Conservation (phyloP, 805 yeast genomes). For the Candida pseudofarinosa region DNA sequence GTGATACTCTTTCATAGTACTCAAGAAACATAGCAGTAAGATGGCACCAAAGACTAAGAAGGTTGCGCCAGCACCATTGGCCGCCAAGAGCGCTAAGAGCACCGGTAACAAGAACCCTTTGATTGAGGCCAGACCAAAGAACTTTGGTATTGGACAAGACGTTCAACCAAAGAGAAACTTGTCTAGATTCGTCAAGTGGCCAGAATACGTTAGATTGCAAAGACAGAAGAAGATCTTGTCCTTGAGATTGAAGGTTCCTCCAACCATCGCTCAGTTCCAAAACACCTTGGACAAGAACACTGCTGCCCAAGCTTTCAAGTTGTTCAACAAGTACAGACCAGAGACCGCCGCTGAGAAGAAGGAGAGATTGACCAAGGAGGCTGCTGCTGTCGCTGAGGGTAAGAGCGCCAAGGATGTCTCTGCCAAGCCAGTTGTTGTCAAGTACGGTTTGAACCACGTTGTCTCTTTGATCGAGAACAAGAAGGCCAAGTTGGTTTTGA, state of each 20-base stretch:
- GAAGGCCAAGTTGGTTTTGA: constrained; percentile 95
- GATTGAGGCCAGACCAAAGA: constrained; percentile 84
- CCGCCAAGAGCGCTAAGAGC: constrained; percentile 51
- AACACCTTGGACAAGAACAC: constrained; percentile 97
- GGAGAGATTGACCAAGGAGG: constrained; percentile 98
- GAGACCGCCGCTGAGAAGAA: constrained; percentile 97
- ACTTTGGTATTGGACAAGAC: constrained; percentile 95
- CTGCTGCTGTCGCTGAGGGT: constrained; percentile 98
- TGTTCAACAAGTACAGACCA: constrained; percentile 98
- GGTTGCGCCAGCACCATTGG: constrained; percentile 98
- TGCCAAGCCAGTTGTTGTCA: constrained; percentile 93
- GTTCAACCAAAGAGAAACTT: constrained; percentile 95
- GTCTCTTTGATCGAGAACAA: constrained; percentile 96
- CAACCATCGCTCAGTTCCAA: constrained; percentile 96
- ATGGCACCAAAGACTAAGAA: constrained; percentile 57
- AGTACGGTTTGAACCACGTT: constrained; percentile 99
- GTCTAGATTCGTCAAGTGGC: constrained; percentile 98
- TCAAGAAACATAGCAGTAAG: constrained; percentile 1
- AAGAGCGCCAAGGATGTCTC: constrained; percentile 95
- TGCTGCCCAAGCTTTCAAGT: constrained; percentile 94
- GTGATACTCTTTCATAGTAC: neutral
- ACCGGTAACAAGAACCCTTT: constrained; percentile 67
- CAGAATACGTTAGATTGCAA: constrained; percentile 96
- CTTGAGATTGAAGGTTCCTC: constrained; percentile 98
- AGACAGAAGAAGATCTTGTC: constrained; percentile 97